phyloP scores from a whole-genome alignment of 805 yeast species.

The Metschnikowia bowlesiae region DNA sequence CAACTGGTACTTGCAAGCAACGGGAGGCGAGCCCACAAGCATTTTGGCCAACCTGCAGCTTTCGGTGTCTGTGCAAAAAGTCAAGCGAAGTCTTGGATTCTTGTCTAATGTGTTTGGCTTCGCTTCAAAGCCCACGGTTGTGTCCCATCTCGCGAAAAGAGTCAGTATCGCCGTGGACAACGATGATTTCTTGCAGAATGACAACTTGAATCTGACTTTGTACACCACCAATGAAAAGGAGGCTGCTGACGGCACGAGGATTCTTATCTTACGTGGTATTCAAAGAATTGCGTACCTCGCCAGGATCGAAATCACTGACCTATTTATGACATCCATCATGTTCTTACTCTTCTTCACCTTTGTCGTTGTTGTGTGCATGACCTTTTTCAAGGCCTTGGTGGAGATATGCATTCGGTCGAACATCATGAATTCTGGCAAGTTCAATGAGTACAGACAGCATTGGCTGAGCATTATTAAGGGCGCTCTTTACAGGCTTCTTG shows the following conservation, averaged over 20 bases:
- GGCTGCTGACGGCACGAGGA: slow-evolving; percentile 55
- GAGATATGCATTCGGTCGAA: slow-evolving; percentile 60
- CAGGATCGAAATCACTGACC: slow-evolving; percentile 76
- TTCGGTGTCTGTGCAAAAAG: slow-evolving; percentile 75
- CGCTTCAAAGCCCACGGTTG: not conserved
- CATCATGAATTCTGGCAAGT: slow-evolving; percentile 57
- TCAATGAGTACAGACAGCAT: slow-evolving; percentile 70
- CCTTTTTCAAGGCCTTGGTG: slow-evolving; percentile 62
- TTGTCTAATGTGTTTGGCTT: slow-evolving; percentile 6
- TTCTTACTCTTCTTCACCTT: slow-evolving; percentile 77
- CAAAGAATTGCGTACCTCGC: slow-evolving; percentile 86
- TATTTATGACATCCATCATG: slow-evolving; percentile 82
- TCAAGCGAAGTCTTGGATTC: slow-evolving; percentile 23
- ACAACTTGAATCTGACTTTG: slow-evolving; percentile 39
- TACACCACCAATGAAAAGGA: slow-evolving; percentile 73
- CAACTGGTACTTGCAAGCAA: slow-evolving; percentile 91
- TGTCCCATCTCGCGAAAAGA: slow-evolving; percentile 22
- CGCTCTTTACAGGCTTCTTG: slow-evolving; percentile 73
- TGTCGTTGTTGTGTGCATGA: slow-evolving; percentile 51
- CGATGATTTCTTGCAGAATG: slow-evolving; percentile 44
- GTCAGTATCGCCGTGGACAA: slow-evolving; percentile 35
- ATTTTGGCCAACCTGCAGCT: slow-evolving; percentile 61
- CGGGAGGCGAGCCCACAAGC: slow-evolving; percentile 85
- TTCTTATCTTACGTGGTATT: slow-evolving; percentile 82
- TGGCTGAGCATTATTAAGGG: slow-evolving; percentile 90